phyloP scores from a whole-genome alignment of 148 eudicot genomes.

The Chenopodium quinoa region DNA sequence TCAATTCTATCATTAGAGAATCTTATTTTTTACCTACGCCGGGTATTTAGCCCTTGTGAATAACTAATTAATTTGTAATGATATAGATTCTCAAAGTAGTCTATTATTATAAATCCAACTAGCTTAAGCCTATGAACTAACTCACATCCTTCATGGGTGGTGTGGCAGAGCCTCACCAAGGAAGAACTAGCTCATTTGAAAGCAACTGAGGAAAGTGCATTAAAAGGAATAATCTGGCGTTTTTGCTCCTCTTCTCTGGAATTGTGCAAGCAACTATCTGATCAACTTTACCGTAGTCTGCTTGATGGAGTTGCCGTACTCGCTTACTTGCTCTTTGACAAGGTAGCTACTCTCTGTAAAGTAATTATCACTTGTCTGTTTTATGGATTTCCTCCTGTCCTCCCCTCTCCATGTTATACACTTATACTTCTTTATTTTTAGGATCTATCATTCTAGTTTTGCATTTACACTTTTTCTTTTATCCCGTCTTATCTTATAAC shows the following conservation, averaged over 20 bases:
- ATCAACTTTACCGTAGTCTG: neutral
- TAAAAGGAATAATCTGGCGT: neutral
- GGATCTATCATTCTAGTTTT: neutral
- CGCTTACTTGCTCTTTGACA: constrained; percentile 2
- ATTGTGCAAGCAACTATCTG: constrained; percentile 2
- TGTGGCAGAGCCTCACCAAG: neutral
- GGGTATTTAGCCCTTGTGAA: too few relatives aligned
- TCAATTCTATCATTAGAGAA: too few relatives aligned
- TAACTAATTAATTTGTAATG: too few relatives aligned
- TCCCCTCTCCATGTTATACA: neutral
- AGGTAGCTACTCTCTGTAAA: neutral
- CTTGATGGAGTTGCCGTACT: neutral
- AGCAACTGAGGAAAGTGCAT: neutral
- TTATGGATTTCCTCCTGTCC: neutral
- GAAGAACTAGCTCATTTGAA: neutral
- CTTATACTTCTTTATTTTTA: neutral
- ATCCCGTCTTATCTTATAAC: neutral
- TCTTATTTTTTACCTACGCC: too few relatives aligned
- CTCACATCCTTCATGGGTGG: neutral
- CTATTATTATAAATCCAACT: too few relatives aligned
- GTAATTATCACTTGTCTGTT: neutral
- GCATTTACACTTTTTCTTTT: neutral
- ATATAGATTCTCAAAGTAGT: too few relatives aligned
- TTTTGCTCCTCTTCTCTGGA: neutral
- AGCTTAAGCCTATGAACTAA: neutral